Evolutionary conservation across 768 basidiomycete species (phyloP), one percentile per base, ranked within the genome.

Genomic region (Tephrocybe sp.): DNA sequence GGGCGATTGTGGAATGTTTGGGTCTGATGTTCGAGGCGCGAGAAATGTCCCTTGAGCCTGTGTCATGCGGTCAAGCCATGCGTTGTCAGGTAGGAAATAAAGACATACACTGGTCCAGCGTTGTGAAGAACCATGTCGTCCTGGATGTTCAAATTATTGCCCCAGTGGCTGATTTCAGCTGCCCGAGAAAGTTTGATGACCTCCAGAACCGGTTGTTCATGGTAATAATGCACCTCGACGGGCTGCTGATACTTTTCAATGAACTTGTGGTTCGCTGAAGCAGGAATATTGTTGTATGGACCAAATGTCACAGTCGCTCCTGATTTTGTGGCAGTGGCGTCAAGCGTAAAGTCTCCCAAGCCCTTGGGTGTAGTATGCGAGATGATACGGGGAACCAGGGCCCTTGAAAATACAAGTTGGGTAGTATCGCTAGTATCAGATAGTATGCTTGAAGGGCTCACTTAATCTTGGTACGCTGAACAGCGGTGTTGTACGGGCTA

Each of bases 151-250:
- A 99, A 65, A 67, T 97, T 97, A 36, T 84, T 83, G 31, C 96
- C 95, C 97, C 96, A 98, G 64, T 98, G 96, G 57, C 93, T 96
- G 56, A 99, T 84, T 70, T 99, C 96, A 1, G 86, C 92, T 0
- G 77, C 61, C 43, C 97, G 84, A 53, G 81, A 77, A 30, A 97
- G 78, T 38, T 75, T 83, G 30, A 73, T 76, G 45, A 98, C 72
- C 56, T 92, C 84, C 19, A 94, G 64, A 38, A 97, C 81, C 0
- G 96, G 92, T 52, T 84, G 75, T n/a, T 86, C 89, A 51, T 87
- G 86, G 57, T 76, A 72, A 70, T 93, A 98, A 64, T 96, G 93
- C 2, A 97, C 73, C 11, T 70, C 69, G 56, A 95, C 65, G 23
- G 73, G 73, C 58, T 85, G 78, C 62, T 95, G 91, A 60, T 82